Conservation (phyloP, 257 asterid species). For the Datura wrightii region DNA sequence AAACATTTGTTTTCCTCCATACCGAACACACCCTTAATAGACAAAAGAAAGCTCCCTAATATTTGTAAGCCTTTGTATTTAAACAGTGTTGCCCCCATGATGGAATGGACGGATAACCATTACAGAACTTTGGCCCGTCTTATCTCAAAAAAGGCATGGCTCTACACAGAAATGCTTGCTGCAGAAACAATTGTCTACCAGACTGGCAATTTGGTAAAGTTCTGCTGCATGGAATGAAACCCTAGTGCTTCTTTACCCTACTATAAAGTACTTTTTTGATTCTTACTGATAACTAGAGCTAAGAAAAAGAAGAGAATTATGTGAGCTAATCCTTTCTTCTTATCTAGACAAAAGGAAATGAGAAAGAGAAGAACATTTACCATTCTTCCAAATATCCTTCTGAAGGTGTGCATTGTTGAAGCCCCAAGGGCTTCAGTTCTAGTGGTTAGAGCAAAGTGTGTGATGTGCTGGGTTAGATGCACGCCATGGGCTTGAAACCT, state of each 20-base stretch:
- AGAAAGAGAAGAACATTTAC: neutral
- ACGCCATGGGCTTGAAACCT: neutral
- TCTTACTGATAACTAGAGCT: neutral
- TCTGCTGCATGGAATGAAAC: conserved; percentile 6
- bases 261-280: neutral
- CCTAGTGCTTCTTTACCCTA: neutral
- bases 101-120: conserved; percentile 93
- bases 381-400: conserved; percentile 19
- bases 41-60: neutral
- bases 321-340: neutral
- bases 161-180: conserved; percentile 95
- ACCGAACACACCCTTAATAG: neutral
- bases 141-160: conserved; percentile 85
- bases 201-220: conserved; percentile 79
- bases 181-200: conserved; percentile 94
- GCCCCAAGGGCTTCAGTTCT: neutral
- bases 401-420: neutral
- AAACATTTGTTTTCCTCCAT: neutral
- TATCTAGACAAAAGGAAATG: neutral
- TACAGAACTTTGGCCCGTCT: conserved; percentile 92
- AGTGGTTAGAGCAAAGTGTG: neutral
- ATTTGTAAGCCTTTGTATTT: neutral
- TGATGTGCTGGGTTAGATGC: neutral
- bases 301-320: neutral
- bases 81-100: conserved; percentile 93